Evolutionary conservation across 192 early-diverging fungal genomes (phyloP).

Genomic region (Backusella tuberculispora): DNA sequence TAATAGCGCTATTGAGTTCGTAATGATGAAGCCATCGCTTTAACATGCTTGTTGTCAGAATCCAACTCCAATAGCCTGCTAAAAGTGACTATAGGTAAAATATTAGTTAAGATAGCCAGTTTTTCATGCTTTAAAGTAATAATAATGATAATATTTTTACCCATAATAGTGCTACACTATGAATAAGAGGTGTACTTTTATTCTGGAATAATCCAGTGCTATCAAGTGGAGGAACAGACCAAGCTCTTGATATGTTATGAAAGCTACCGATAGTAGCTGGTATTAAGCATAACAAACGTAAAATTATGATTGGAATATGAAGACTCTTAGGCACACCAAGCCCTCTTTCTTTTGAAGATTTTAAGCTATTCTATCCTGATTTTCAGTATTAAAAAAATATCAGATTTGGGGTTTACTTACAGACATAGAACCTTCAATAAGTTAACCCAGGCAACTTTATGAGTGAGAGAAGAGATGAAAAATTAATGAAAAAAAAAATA

Average conservation of each 20-base stretch:
- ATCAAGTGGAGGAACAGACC: conserved; percentile 29
- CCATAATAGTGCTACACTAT: conserved; percentile 47
- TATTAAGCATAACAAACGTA: conserved; percentile 42
- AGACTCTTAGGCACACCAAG: conserved; percentile 41
- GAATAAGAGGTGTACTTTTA: conserved; percentile 46
- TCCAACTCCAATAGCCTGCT: conserved; percentile 60
- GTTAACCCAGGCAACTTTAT: neutral
- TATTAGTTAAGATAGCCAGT: too few species aligned
- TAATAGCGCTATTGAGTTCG: conserved; percentile 53
- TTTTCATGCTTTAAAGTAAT: neutral
- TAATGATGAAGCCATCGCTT: conserved; percentile 63
- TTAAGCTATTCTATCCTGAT: neutral
- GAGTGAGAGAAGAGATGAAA: neutral
- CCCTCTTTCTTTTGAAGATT: conserved; percentile 18
- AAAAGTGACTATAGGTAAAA: conserved; percentile 49
- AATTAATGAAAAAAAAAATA: neutral
- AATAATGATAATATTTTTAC: conserved; percentile 27
- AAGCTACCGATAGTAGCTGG: conserved; percentile 41
- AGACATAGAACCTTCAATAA: conserved; percentile 1
- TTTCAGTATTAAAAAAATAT: neutral
- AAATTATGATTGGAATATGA: conserved; percentile 39
- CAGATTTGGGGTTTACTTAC: neutral
- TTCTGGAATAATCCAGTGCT: conserved; percentile 34
- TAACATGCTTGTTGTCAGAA: conserved; percentile 57
- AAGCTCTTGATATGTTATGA: conserved; percentile 33